Evolutionary conservation across 1,284 basidiomycete species (phyloP).

Genomic region (Sporisorium exsertum): DNA sequence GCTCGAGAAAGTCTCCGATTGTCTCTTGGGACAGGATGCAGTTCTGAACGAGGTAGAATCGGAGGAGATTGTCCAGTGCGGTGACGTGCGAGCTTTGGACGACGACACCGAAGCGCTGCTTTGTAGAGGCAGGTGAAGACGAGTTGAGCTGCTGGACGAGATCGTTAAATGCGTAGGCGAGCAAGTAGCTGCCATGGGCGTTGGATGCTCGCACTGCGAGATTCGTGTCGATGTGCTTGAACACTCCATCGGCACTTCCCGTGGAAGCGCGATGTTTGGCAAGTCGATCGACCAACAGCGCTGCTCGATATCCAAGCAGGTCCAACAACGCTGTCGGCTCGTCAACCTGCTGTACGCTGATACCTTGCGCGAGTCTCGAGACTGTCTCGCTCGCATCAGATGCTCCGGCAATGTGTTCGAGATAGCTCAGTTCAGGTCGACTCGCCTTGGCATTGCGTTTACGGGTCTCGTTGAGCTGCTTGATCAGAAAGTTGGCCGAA

Average conservation of each 20-base stretch:
- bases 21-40: conserved; percentile 40
- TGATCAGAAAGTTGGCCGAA: conserved; percentile 56
- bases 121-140: neutral
- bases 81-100: conserved; percentile 10
- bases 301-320: conserved; percentile 42
- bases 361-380: conserved; percentile 11
- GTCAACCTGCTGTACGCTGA: conserved; percentile 14
- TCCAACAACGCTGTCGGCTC: conserved; percentile 31
- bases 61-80: conserved; percentile 31
- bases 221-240: conserved; percentile 47
- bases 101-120: conserved; percentile 19
- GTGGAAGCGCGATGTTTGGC: conserved; percentile 33
- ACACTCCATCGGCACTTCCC: conserved; percentile 13
- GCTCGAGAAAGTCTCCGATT: conserved; percentile 37
- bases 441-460: conserved; percentile 25
- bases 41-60: conserved; percentile 52
- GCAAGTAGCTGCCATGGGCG: conserved; percentile 48
- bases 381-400: neutral
- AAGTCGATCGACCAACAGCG: conserved; percentile 43
- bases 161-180: conserved; percentile 40
- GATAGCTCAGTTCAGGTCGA: conserved; percentile 40
- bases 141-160: conserved; percentile 27
- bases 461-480: conserved; percentile 44
- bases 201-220: conserved; percentile 50
- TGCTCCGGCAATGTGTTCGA: conserved; percentile 20